Base-by-base conservation (phyloP, 1,284 basidiomycete genomes). In the Veloporphyrellus conicus region DNA sequence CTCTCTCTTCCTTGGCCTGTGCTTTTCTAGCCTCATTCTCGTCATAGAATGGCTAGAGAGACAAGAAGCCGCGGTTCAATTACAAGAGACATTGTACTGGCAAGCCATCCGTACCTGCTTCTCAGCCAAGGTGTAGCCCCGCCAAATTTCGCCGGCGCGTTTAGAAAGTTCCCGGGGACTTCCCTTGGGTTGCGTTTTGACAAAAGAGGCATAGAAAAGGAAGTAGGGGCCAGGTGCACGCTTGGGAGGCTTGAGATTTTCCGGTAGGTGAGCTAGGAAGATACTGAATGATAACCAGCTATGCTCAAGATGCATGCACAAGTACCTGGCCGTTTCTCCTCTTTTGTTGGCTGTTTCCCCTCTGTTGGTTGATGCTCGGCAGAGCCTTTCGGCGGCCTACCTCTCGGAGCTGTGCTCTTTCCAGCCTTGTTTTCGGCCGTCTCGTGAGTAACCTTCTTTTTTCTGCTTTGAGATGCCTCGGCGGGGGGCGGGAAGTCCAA, bases 171-270 rank as follows among this genome's bases (percentile, higher is more conserved):
- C 44, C 5, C 50, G 53, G 2, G 44, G 10, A 40, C 3, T 49
- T 3, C 18, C 20, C 11, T 32, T 20, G 5, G 48, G 20, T 3
- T 50, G 53, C 10, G 43, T 40, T 18, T 52, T 59, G 44, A 52
- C 0, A n/a, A 43, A 62, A 2, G 50, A 63, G 12, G 34, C 0
- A 41, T 40, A 57, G 46, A 67, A 64, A 25, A 67, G 32, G 3
- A 57, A 5, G 42, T 55, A 64, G 2, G 63, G 49, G 16, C 45
- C 39, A 15, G 49, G 52, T 27, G 64, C 62, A 25, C 49, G 57
- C 22, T 66, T 63, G 6, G 62, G 62, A 14, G 63, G 66, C 22
- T 46, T 49, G 42, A 66, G 60, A 0, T 15, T 1, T n/a, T 43
- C 22, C 7, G 60, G 56, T 8, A 67, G 35, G 32, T 35, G 50